Conservation (phyloP, 371 early-diverging fungal species). For the Gilbertella persicaria region DNA sequence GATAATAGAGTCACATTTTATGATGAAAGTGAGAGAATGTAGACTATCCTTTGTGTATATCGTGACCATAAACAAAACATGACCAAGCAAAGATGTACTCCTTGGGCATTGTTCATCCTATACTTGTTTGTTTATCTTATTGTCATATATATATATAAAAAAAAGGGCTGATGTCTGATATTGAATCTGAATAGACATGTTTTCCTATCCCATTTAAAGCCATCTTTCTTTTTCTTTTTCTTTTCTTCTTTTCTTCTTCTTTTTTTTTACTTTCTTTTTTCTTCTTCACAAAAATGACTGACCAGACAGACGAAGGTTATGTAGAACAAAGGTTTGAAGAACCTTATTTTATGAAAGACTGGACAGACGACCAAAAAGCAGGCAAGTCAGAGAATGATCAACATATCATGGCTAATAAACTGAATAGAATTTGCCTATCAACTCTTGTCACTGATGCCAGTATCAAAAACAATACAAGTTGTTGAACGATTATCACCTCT, state of each 20-base stretch:
- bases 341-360: constrained; percentile 46
- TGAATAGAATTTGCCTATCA: constrained; percentile 68
- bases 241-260: neutral
- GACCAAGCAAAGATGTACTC: no score
- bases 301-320: constrained; percentile 63
- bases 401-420: neutral
- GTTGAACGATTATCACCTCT: constrained; percentile 62
- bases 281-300: neutral
- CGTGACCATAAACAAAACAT: no score
- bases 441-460: constrained; percentile 62
- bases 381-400: constrained; percentile 34
- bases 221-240: neutral
- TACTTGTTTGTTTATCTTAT: no score
- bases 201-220: neutral
- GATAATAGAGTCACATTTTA: no score
- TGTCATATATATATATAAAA: no score
- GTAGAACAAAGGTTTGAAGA: constrained; percentile 62
- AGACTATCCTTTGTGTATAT: no score
- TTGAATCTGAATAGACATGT: neutral
- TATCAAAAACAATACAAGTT: constrained; percentile 53
- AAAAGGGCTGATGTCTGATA: neutral
- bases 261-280: neutral
- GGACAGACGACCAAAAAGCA: constrained; percentile 68
- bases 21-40: no score
- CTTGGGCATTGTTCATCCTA: no score